A percentile compares a stretch with the other conserved stretches of the same genome.
Evolutionary conservation across 441 rosid species (phyloP).

Genomic region (Corymbia calophylla): DNA sequence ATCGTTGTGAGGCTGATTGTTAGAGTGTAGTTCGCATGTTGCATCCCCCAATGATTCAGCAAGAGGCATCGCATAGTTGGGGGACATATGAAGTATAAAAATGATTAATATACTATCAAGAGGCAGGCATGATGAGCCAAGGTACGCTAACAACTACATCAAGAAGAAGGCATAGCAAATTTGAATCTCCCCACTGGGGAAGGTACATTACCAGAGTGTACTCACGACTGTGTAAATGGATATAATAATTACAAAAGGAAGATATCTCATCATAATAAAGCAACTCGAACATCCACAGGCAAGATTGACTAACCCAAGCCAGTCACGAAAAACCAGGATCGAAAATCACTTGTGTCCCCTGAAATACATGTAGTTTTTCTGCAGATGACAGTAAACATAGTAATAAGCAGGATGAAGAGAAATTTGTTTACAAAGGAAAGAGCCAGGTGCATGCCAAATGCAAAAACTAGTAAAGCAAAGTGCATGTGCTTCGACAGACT

Average conservation of each 20-base stretch:
- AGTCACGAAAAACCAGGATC: neutral
- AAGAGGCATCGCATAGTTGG: neutral
- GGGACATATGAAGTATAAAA: neutral
- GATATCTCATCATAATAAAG: neutral
- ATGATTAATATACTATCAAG: neutral
- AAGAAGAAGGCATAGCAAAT: neutral
- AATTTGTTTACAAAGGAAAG: neutral
- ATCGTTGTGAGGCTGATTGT: neutral
- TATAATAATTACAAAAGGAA: neutral
- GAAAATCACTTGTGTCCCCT: slow-evolving; percentile 63
- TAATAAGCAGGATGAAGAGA: neutral
- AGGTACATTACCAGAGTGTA: neutral
- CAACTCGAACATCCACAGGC: neutral
- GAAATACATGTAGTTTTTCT: slow-evolving; percentile 82
- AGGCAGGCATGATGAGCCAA: neutral
- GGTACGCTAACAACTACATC: neutral
- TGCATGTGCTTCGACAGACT: neutral
- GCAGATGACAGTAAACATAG: slow-evolving; percentile 18
- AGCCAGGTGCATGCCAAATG: neutral
- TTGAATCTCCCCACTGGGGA: neutral
- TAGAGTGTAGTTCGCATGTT: neutral
- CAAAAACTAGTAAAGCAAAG: neutral
- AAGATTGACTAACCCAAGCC: neutral
- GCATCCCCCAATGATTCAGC: neutral
- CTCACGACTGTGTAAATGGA: neutral